Evolutionary conservation across 257 asterid genomes (phyloP).

Genomic region (Plantago elongata): DNA sequence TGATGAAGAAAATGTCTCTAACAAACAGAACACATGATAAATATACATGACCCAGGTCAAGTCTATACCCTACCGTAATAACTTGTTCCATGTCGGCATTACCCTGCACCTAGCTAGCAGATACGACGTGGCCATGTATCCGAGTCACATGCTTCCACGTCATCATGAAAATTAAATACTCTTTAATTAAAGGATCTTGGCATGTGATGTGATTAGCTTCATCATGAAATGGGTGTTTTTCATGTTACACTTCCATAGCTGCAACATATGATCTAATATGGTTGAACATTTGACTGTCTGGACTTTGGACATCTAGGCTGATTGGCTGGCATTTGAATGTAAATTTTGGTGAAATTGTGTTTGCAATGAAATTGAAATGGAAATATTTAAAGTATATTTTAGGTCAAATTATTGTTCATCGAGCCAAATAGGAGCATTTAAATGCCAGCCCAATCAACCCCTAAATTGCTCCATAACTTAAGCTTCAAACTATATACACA

Average conservation of each 20-base stretch:
- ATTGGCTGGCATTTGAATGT: no score
- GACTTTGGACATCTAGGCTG: no score
- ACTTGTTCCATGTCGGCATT: slow-evolving; percentile 37
- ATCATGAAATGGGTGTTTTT: no score
- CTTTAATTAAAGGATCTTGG: not conserved
- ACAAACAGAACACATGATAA: slow-evolving; percentile 29
- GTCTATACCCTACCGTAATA: slow-evolving; percentile 20
- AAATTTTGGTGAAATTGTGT: no score
- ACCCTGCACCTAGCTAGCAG: slow-evolving; percentile 3
- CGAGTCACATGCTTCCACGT: slow-evolving; percentile 31
- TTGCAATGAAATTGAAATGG: no score
- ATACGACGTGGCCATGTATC: slow-evolving; percentile 9
- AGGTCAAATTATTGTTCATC: no score
- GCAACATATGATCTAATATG: not conserved
- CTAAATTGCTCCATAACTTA: no score
- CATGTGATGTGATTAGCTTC: not conserved
- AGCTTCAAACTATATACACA: no score
- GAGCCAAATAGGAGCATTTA: no score
- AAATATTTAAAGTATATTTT: no score
- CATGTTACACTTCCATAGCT: not conserved
- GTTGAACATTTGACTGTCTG: no score
- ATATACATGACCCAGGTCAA: slow-evolving; percentile 22
- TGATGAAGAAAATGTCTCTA: not conserved
- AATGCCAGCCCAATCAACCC: no score
- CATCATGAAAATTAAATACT: not conserved